Evolutionary conservation across 192 early-diverging fungal species (phyloP), one percentile per base, ranked within the genome.

Genomic region (Coemansia sp.): DNA sequence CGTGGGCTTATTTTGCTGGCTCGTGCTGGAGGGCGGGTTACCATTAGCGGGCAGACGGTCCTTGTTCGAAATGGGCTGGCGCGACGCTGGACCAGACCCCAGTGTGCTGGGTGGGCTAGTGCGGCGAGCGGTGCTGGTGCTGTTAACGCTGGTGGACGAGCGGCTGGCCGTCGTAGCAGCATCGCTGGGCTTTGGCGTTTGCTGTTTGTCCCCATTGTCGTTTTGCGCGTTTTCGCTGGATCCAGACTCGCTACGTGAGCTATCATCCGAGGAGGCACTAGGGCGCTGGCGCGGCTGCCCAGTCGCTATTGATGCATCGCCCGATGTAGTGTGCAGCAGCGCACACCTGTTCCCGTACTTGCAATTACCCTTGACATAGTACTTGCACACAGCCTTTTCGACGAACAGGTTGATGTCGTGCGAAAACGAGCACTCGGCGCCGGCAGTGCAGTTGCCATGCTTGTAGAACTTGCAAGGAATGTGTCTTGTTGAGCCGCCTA

Each of bases 381-480:
- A 93, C 70, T 91, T 92, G 89, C 92, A 93, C 12, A 90, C 86
- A 34, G 87, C 73, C 55, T 86, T 85, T 41, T 90, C 90, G 12
- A 88, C 78, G 65, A 84, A 74, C n/a, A 89, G 60, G 65, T 87
- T 88, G 68, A 86, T 74, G 63, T 89, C 89, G 77, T 93, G 92
- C 24, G 90, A 93, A 67, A 93, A 93, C 67, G 84, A 85, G 65
- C 92, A 93, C 61, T 89, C 88, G 66, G 87, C 80, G 33, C 92
- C 92, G 13, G 92, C 92, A 9, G 92, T 91, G 73, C 92, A 93
- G 40, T 89, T 88, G 9, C 91, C 90, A 52, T 88, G 87, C 71
- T 88, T 92, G 85, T 87, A 92, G 75, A 93, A 93, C 79, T 93
- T 93, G 86, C 92, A 93, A 13, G 92, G 92, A 60, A 93, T 88